Evolutionary conservation across 176 grass and related monocot genomes (phyloP), one percentile per base, ranked within the genome.

Genomic region (Zea luxurians): DNA sequence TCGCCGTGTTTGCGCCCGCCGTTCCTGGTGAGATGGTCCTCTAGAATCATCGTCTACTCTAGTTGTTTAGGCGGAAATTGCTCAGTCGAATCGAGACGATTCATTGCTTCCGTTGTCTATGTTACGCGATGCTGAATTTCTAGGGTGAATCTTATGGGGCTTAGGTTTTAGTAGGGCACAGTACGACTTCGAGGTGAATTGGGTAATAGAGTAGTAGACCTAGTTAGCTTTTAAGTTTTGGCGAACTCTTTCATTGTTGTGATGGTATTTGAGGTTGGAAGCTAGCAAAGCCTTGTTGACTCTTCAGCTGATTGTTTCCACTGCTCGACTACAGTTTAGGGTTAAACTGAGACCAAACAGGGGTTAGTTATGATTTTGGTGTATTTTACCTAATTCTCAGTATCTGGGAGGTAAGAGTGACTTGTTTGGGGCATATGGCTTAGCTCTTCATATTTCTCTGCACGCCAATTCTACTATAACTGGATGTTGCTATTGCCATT

Each of bases 221-320:
- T 88, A 84, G 65, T 60, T 83, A 84, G 84, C 64, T 53, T n/a
- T 70, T 27, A 58, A 66, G 79, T 46, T 66, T 76, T 55, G 6
- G 58, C 34, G 20, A 63, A 13, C 66, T 50, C 57, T 27, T n/a
- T 15, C 8, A 15, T 21, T 82, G 17, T 0, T 64, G 7, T 75
- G 68, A 37, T 17, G 40, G 6, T 16, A n/a, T 5, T 16, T 47
- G 70, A 66, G 38, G 4, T 8, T 70, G 37, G 42, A 73, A 54
- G 57, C 48, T 36, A 12, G 9, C 15, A 38, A 7, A 6, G 41
- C 1, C 37, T 84, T 69, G 27, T 27, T 8, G 42, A 21, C 17
- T 43, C 58, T 71, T 78, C 21, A 16, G 17, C 1, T 1, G 41
- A 72, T 1, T 64, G 16, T 3, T 57, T 6, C 21, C 5, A 7